These are phyloP conservation scores for Claviceps digitariae DNA, from an alignment of 2,329 filamentous ascomycete species.

Conservation along the genomic window DNA sequence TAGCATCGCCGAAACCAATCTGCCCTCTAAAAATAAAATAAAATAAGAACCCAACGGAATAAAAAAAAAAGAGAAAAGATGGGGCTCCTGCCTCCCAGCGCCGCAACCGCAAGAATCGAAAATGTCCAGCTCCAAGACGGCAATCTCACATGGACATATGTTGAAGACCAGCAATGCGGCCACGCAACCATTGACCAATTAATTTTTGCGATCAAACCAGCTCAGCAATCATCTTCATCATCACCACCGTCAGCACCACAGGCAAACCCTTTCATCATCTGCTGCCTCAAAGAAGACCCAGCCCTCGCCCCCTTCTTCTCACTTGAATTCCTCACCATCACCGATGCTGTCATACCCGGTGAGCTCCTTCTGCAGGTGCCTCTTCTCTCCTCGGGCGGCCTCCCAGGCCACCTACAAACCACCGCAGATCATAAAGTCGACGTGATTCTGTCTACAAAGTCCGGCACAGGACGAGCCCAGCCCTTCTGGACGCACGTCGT, in stretches of 20 bases:
- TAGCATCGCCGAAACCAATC: background rate
- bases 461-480: conserved; percentile 46
- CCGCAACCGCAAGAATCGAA: conserved; percentile 4
- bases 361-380: conserved; percentile 22
- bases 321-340: conserved; percentile 16
- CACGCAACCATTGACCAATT: conserved; percentile 14
- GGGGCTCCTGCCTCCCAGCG: background rate
- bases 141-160: conserved; percentile 15
- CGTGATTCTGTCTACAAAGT: conserved; percentile 53
- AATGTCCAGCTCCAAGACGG: conserved; percentile 12
- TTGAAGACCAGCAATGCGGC: conserved; percentile 7
- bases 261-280: conserved; percentile 17
- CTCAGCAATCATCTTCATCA: background rate
- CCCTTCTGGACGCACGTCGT: conserved; percentile 43
- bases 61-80: background rate
- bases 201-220: conserved; percentile 13
- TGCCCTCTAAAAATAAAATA: background rate
- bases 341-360: conserved; percentile 19
- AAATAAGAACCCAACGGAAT: background rate
- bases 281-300: conserved; percentile 23
- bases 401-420: conserved; percentile 25
- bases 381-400: conserved; percentile 9
- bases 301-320: conserved; percentile 12
- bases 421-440: conserved; percentile 29
- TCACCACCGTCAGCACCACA: background rate